Evolutionary conservation across 208 protist species (phyloP), one percentile per base, ranked within the genome.

Genomic region (Trypanosoma congolense): DNA sequence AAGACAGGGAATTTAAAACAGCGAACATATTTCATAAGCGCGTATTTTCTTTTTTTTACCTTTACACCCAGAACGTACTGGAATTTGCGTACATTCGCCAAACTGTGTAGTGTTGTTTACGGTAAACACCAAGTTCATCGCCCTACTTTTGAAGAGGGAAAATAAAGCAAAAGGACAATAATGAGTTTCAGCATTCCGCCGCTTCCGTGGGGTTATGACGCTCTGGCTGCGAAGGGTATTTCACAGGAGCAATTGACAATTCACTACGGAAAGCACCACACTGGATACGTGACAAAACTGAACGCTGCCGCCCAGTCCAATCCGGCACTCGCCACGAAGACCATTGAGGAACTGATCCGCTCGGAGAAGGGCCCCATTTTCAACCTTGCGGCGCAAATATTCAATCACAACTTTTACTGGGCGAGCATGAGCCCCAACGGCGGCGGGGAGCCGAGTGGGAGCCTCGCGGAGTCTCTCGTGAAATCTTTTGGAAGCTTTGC

Each of bases 341-440:
- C 62, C 21, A 30, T 97, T 41, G 70, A 87, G 59, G 80, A 96
- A 67, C 68, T 96, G 25, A 88, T 96, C 62, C 78, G 73, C 61
- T 81, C 77, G 9, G 54, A 61, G 47, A 92, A 88, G 63, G 90
- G 86, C 45, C 73, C 76, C 41, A 63, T 82, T 25, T 97, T 95
- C 81, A 97, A 97, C 75, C 75, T 75, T 19, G 88, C 94, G 14
- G 92, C 89, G 30, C 94, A 97, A 80, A 73, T 94, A 59, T 97
- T 77, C 66, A 97, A 97, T 70, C 95, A 97, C 55, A 51, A 61
- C 10, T 97, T 97, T 73, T 97, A 92, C 83, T 98, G 95, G 92
- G 63, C 89, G 30, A 91, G 65, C 48, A 56, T 96, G 45, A 74
- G 47, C 42, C 79, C 90, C 43, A 80, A 73, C 35, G 77, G 74